These are phyloP conservation scores for Chrysosphaeria jannelii DNA, from an alignment of 2,329 filamentous ascomycete genomes.

Conservation along the genomic window DNA sequence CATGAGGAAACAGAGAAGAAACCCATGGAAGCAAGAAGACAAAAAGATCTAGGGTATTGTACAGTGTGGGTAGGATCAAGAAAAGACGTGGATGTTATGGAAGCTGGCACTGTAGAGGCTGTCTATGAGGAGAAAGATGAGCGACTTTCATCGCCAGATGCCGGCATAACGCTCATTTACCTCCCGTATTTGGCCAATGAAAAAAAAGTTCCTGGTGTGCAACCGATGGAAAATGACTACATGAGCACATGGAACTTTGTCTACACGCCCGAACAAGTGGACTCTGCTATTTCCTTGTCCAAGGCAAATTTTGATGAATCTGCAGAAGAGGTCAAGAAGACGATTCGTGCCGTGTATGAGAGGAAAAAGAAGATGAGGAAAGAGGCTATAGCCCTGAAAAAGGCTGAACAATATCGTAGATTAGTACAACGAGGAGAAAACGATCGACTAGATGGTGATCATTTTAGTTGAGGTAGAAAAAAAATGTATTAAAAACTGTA, in stretches of 20 bases:
- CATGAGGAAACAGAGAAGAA: no score
- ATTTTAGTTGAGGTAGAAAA: no score
- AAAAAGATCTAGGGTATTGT: constrained; percentile 47
- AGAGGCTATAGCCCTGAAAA: constrained; percentile 11
- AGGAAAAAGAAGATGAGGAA: constrained; percentile 46
- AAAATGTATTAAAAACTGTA: no score
- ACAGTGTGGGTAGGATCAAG: constrained; percentile 86
- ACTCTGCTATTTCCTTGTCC: constrained; percentile 55
- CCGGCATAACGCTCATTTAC: constrained; percentile 72
- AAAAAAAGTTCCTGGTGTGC: constrained; percentile 40
- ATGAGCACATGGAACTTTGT: constrained; percentile 96
- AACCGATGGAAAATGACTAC: constrained; percentile 58
- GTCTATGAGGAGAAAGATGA: constrained; percentile 34
- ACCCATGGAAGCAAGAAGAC: constrained; percentile 1
- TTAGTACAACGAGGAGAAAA: constrained; percentile 18
- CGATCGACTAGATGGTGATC: constrained; percentile 31
- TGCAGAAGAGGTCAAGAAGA: constrained; percentile 42
- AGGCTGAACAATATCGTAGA: constrained; percentile 13
- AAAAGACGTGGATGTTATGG: constrained; percentile 23
- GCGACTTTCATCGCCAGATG: constrained; percentile 41
- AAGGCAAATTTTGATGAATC: constrained; percentile 69
- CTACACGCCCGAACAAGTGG: constrained; percentile 73
- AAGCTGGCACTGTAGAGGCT: constrained; percentile 7
- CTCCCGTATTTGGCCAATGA: constrained; percentile 68
- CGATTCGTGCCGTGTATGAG: constrained; percentile 73